A percentile compares a stretch with the other conserved stretches of the same genome.
phyloP scores from a whole-genome alignment of 78 protist species.

The Isochrysis galbana region DNA sequence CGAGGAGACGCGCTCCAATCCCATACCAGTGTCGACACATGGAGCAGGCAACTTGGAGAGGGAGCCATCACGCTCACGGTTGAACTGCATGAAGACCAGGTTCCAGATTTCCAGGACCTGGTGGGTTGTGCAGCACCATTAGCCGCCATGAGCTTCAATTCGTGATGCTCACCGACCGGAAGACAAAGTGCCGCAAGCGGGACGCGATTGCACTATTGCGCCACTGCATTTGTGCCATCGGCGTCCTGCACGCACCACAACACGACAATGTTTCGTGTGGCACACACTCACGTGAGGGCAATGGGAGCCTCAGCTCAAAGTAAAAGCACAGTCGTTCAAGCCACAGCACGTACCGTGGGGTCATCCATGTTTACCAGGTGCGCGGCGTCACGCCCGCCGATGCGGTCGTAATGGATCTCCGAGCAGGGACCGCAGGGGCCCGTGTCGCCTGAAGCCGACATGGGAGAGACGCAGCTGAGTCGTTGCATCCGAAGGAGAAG shows the following conservation, averaged over 20 bases:
- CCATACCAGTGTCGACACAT: conserved; percentile 87
- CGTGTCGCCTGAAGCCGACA: conserved; percentile 11
- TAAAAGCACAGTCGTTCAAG: too few relatives aligned
- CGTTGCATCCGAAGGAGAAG: background rate
- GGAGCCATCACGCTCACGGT: conserved; percentile 65
- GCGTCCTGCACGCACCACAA: too few relatives aligned
- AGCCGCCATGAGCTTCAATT: too few relatives aligned
- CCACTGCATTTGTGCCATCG: too few relatives aligned
- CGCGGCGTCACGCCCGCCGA: conserved; percentile 68
- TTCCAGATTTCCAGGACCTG: conserved; percentile 98
- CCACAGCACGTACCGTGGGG: too few relatives aligned
- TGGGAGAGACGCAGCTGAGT: background rate
- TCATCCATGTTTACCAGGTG: conserved; percentile 12
- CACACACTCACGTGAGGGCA: too few relatives aligned
- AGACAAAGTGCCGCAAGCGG: too few relatives aligned
- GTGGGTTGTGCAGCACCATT: too few relatives aligned
- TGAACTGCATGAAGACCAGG: conserved; percentile 92
- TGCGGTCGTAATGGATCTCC: conserved; percentile 96
- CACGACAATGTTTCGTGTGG: too few relatives aligned
- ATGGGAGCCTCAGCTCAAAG: background rate
- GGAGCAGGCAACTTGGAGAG: conserved; percentile 80
- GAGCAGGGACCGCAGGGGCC: conserved; percentile 98
- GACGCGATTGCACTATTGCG: too few relatives aligned
- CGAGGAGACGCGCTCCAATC: background rate
- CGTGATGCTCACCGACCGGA: too few relatives aligned